Evolutionary conservation across 1,284 basidiomycete species (phyloP), one percentile per base, ranked within the genome.

Genomic region (Lignosus rhinocerotis): DNA sequence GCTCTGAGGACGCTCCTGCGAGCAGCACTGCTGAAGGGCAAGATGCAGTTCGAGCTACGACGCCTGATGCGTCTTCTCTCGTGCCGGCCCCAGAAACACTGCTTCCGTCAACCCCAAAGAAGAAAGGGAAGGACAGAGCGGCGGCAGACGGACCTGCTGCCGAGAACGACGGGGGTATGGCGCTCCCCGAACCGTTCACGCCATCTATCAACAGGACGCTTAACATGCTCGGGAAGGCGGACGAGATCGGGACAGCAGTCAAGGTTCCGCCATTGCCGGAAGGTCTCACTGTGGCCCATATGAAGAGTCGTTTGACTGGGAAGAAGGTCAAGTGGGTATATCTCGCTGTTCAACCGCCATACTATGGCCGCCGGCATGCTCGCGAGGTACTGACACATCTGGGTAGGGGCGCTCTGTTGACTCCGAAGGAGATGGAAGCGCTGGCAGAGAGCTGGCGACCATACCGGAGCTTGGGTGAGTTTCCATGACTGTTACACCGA

Each of bases 371-470:
- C 48, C 36, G 14, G 19, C 3, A 48, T 63, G 59, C 48, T 25
- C 25, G 32, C 25, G 44, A 19, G 8, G 25, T 48, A 51, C 34
- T 60, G 51, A 42, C 19, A 32, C 44, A 19, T 42, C 31, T 33
- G 61, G 31, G 32, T 65, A 93, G 91, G 67, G 90, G 90, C 31
- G 85, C 85, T 2, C 81, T 94, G 61, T 76, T 95, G 58, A 89
- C 90, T 0, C 91, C 92, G 3, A 76, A 79, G 34, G 92, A 96
- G 75, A 94, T 95, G 92, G 85, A 89, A 63, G 82, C 80, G 30
- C 74, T 96, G 55, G 92, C 92, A 2, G 82, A 84, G 48, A 69
- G 75, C 16, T 95, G 93, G 93, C 81, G 78, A 66, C 93, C 93
- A 2, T 96, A 92, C 69, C 78, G 91, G 59, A 90, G 87, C 65